Conservation (phyloP, 1,284 basidiomycete species). For the Peniophora sp. region DNA sequence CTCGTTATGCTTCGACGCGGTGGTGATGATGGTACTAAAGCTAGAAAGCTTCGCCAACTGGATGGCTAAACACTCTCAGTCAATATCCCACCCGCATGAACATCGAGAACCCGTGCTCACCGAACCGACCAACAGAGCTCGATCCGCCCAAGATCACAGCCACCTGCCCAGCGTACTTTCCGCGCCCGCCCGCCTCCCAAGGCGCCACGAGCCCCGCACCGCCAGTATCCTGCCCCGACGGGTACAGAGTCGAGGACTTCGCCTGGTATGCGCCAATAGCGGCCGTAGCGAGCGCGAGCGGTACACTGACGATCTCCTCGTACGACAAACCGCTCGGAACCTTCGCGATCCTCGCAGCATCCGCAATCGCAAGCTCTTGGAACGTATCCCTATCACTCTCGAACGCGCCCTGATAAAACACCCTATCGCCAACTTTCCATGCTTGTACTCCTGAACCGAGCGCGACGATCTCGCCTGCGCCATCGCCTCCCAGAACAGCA, state of each 20-base stretch:
- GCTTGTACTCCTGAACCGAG: conserved; percentile 27
- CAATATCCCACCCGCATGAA: not conserved
- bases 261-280: conserved; percentile 19
- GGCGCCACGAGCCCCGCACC: conserved; percentile 6
- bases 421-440: conserved; percentile 32
- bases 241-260: conserved; percentile 1
- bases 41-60: conserved; percentile 18
- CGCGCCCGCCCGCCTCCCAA: conserved; percentile 14
- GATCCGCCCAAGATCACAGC: conserved; percentile 29
- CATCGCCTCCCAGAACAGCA: conserved; percentile 37
- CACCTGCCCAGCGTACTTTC: conserved; percentile 20
- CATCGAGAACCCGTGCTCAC: conserved; percentile 11
- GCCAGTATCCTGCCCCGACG: not conserved
- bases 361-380: conserved; percentile 24
- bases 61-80: conserved; percentile 3
- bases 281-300: conserved; percentile 20
- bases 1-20: no score
- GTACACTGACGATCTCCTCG: conserved; percentile 23
- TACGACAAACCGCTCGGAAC: conserved; percentile 22
- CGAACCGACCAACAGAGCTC: conserved; percentile 29
- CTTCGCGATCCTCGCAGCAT: conserved; percentile 21
- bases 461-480: conserved; percentile 30
- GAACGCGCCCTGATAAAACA: conserved; percentile 21
- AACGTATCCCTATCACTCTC: conserved; percentile 17
- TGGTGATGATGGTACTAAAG: conserved; percentile 24